Evolutionary conservation across 176 grass and related monocot species (phyloP).

Genomic region (Triticum timopheevii): DNA sequence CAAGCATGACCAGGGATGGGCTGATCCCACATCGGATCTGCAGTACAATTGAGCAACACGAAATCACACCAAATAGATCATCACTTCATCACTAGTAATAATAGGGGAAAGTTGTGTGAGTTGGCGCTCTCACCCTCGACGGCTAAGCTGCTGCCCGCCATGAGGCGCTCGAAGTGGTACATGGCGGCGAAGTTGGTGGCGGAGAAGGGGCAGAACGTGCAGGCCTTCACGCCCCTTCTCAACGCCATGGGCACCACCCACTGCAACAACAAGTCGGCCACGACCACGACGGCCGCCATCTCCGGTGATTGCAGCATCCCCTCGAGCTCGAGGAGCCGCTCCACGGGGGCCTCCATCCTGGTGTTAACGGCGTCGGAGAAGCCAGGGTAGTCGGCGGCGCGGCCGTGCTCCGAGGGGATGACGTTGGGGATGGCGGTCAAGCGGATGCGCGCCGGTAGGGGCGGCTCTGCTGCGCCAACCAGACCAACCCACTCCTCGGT

Average conservation of each 20-base stretch:
- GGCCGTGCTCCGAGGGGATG: constrained; percentile 51
- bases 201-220: neutral
- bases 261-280: neutral
- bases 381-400: constrained; percentile 20
- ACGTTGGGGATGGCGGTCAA: constrained; percentile 53
- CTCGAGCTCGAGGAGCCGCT: constrained; percentile 45
- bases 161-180: neutral
- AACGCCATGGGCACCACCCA: neutral
- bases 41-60: too few relatives aligned
- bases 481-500: neutral
- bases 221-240: neutral
- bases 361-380: constrained; percentile 45
- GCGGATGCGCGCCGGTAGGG: constrained; percentile 25
- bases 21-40: too few relatives aligned
- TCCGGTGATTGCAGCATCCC: neutral
- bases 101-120: neutral
- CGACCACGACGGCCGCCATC: neutral
- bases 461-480: neutral
- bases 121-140: neutral
- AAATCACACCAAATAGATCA: too few relatives aligned
- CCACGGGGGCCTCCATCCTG: constrained; percentile 51
- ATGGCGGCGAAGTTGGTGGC: neutral
- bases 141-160: neutral
- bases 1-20: too few relatives aligned
- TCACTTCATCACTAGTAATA: too few relatives aligned